Evolutionary conservation across 768 basidiomycete genomes (phyloP), one percentile per base, ranked within the genome.

Genomic region (Pleurotus pulmonarius): DNA sequence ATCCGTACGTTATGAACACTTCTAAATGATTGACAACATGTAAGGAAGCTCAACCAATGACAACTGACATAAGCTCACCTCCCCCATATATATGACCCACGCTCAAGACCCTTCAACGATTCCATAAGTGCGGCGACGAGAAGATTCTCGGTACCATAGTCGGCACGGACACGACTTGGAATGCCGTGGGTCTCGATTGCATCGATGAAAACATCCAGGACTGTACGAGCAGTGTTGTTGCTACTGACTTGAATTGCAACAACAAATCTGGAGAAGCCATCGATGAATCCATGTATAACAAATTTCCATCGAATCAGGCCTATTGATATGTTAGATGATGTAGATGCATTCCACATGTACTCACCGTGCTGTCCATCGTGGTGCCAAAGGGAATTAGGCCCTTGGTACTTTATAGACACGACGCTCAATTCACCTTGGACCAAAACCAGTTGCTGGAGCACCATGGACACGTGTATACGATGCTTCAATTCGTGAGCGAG

Each of bases 1-100:
- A 76, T 73, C 0, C 72, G 63, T 5, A 67, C 73, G 46, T 76
- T 78, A 57, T 77, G 70, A 13, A 77, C 70, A 61, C 70, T 73
- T 46, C 73, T 75, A 51, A 9, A 46, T 16, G 22, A 20, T 18
- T 18, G 46, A 47, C 11, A 15, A 18, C 11, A 16, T 15, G 18
- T 16, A 16, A 24, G 22, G 22, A 12, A 46, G 22, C 45, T 46
- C 22, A 24, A 12, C n/a, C 22, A 26, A 26, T 26, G 25, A 26
- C 25, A 26, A 26, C 25, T 26, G 25, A 26, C 25, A 26, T 26
- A 26, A 26, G 58, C 61, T 49, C 29, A 64, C 61, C 58, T 41
- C 29, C 68, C 68, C 39, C 64, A 59, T 4, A 68, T 67, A 51
- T 69, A 69, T 15, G 63, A 67, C 1, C 64, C 66, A 9, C 60